Percentiles rank a stretch among this genome's conserved stretches.
phyloP scores from a whole-genome alignment of 805 yeast genomes.

The Cephaloascus fragrans region DNA sequence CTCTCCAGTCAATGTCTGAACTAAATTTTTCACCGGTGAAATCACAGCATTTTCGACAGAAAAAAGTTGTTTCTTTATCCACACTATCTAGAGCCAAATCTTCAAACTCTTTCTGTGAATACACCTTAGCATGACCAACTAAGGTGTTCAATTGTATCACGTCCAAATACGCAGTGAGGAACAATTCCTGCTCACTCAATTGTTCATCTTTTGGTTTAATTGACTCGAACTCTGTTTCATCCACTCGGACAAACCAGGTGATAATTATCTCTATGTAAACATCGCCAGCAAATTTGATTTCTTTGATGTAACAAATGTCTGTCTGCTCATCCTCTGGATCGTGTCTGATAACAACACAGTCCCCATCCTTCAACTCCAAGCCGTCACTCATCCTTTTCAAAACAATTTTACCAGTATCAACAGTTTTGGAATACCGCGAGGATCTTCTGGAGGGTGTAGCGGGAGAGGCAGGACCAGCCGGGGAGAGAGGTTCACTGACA shows the following conservation, averaged over 20 bases:
- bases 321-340: constrained; percentile 19
- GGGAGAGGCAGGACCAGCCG: constrained; percentile 3
- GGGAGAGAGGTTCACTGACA: constrained; percentile 2
- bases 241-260: constrained; percentile 32
- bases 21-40: constrained; percentile 21
- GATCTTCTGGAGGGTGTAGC: constrained; percentile 13
- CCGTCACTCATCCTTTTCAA: constrained; percentile 36
- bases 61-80: constrained; percentile 17
- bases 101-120: constrained; percentile 23
- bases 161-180: constrained; percentile 40
- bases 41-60: constrained; percentile 35
- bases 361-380: constrained; percentile 42
- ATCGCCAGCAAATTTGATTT: constrained; percentile 40
- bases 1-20: constrained; percentile 27
- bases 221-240: constrained; percentile 22
- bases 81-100: constrained; percentile 21
- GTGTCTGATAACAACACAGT: constrained; percentile 31
- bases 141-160: constrained; percentile 34
- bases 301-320: constrained; percentile 39
- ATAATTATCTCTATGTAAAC: constrained; percentile 38
- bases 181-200: constrained; percentile 33
- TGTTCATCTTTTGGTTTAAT: background rate
- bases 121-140: constrained; percentile 31
- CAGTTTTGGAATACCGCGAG: constrained; percentile 1
- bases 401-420: constrained; percentile 7